These are phyloP conservation scores for Paspalum vaginatum DNA, from an alignment of 176 grass and related monocot genomes.

Conservation along the genomic window DNA sequence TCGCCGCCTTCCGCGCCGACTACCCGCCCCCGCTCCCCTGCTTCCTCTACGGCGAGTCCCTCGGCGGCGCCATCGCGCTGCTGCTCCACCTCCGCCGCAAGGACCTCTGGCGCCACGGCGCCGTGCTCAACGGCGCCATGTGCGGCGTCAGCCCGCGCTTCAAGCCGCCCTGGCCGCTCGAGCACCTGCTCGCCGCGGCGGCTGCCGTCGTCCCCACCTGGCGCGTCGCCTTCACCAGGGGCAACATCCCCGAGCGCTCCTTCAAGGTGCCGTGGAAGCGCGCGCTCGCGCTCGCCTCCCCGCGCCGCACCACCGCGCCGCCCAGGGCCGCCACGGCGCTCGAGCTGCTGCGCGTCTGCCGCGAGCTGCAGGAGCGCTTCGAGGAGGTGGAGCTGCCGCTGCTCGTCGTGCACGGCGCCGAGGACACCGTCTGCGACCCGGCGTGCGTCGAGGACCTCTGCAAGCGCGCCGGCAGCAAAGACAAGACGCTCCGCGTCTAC, in stretches of 20 bases:
- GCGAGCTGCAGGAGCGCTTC: conserved; percentile 68
- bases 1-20: conserved; percentile 72
- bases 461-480: conserved; percentile 58
- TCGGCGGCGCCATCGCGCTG: conserved; percentile 82
- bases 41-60: conserved; percentile 91
- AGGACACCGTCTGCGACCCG: conserved; percentile 77
- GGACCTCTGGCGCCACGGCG: conserved; percentile 58
- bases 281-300: conserved; percentile 56
- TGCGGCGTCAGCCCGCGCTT: conserved; percentile 84
- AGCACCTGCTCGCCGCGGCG: conserved; percentile 62
- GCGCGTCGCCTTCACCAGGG: conserved; percentile 67
- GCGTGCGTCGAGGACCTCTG: conserved; percentile 73
- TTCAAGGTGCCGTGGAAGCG: conserved; percentile 91
- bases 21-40: conserved; percentile 70
- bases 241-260: conserved; percentile 70
- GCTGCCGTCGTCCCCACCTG: conserved; percentile 70
- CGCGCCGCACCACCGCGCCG: conserved; percentile 48
- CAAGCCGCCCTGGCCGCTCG: conserved; percentile 84
- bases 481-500: conserved; percentile 78
- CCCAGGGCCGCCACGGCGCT: conserved; percentile 71
- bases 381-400: conserved; percentile 72
- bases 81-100: conserved; percentile 64
- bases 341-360: conserved; percentile 83
- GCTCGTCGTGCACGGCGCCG: conserved; percentile 74
- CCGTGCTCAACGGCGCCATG: conserved; percentile 88